Base-by-base conservation (phyloP, 139 green algal species). In the Micractinium sp. region DNA sequence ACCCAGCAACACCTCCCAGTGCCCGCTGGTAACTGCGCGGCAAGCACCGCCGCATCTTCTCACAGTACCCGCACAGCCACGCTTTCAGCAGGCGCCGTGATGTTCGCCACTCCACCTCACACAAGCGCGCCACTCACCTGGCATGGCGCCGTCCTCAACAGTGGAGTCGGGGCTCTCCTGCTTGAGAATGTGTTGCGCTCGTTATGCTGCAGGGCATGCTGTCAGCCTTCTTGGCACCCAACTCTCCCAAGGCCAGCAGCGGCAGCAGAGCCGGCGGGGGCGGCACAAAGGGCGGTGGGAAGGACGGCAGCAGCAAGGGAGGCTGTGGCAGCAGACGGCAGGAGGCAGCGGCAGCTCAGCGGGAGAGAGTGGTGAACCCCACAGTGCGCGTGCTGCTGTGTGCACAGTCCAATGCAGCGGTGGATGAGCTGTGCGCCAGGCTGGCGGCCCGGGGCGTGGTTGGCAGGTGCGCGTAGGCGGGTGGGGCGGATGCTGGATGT, bases 401-500 rank as follows among this genome's bases (percentile, higher is more conserved):
- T 80, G 96, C 98, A 23, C 98, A 97, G 67, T 97, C 92, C 69
- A 99, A 99, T 83, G 96, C 97, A 7, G 98, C 97, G 16, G 95
- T 96, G 0, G 98, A 99, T 71, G 98, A 99, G 93, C 92, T 99
- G 79, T 93, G 99, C 82, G 82, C 97, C 53, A 91, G 97, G 2
- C 94, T 99, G 61, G 93, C 99, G 81, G 89, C 93, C 29, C 76
- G 91, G 3, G 93, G 95, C 33, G 96, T 97, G 35, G 83, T 85
- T n/a, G 80, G 77, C n/a, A 87, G 80, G 80, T 88, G 69, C 0
- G 83, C 9, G 47, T 9, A 56, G 47, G 47, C 47, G 47, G 47
- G 47, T 9, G 47, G 47, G 47, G 47, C 47, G 47, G 47, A 5
- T 56, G 47, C 47, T 9, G 7, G 9, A 9, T 56, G 47, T 56